Conservation (phyloP, 371 early-diverging fungal genomes). For the Saksenaea oblongispora region DNA sequence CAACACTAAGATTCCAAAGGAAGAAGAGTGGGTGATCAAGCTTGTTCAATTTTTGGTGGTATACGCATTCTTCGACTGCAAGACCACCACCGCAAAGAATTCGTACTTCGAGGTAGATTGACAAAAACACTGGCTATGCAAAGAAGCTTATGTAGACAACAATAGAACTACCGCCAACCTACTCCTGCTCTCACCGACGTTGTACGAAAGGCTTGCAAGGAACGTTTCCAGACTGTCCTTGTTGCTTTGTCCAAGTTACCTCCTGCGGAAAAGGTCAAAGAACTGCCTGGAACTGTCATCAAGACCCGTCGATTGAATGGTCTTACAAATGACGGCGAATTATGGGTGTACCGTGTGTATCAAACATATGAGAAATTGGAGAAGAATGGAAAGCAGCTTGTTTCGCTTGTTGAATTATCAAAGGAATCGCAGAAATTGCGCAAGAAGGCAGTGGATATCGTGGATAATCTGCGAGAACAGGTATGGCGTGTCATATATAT, state of each 20-base stretch:
- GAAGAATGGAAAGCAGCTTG: conserved; percentile 42
- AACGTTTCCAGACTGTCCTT: conserved; percentile 62
- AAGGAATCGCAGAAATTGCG: conserved; percentile 20
- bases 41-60: conserved; percentile 70
- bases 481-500: not conserved
- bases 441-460: conserved; percentile 27
- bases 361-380: conserved; percentile 49
- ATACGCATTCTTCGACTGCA: conserved; percentile 72
- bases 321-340: conserved; percentile 58
- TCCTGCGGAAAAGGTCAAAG: conserved; percentile 48
- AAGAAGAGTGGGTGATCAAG: conserved; percentile 65
- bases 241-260: conserved; percentile 67
- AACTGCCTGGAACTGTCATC: conserved; percentile 24
- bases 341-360: conserved; percentile 65
- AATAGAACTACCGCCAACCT: conserved; percentile 44
- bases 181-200: conserved; percentile 58
- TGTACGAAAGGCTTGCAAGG: conserved; percentile 58
- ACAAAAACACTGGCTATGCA: not conserved
- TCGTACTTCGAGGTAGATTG: conserved; percentile 32
- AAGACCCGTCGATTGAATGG: conserved; percentile 59
- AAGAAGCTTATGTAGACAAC: not conserved
- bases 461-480: conserved; percentile 15
- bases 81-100: conserved; percentile 34
- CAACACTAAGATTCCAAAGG: conserved; percentile 71
- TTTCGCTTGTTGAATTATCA: conserved; percentile 9